Percentiles rank a stretch among this genome's conserved stretches.
phyloP scores from a whole-genome alignment of 225 moss, liverwort and hornwort species.

The Bryoerythrophyllum caledonicum region DNA sequence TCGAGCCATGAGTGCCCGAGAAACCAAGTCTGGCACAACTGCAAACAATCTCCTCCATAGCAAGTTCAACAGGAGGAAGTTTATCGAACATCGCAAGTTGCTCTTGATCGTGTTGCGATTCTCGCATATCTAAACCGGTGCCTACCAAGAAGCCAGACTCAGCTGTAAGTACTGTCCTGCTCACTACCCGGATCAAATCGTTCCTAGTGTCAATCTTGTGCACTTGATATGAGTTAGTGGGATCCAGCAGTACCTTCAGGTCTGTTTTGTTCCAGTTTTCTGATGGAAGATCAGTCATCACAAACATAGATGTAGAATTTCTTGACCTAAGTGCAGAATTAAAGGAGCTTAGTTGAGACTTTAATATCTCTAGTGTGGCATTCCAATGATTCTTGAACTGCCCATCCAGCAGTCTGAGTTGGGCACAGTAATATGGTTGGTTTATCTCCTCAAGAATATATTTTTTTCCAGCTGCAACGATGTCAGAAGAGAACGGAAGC shows the following conservation, averaged over 20 bases:
- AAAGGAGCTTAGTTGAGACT: conserved; percentile 24
- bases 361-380: conserved; percentile 32
- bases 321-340: no score
- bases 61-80: conserved; percentile 30
- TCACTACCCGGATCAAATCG: conserved; percentile 29
- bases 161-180: conserved; percentile 13
- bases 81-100: no score
- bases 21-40: conserved; percentile 61
- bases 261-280: no score
- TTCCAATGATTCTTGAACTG: conserved; percentile 53
- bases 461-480: conserved; percentile 28
- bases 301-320: conserved; percentile 31
- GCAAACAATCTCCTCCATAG: conserved; percentile 55
- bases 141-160: conserved; percentile 39
- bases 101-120: conserved; percentile 9
- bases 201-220: conserved; percentile 24
- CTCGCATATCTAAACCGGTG: neutral
- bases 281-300: conserved; percentile 47
- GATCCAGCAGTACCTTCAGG: conserved; percentile 20
- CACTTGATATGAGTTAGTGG: conserved; percentile 17
- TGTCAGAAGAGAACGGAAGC: conserved; percentile 26
- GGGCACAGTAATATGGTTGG: conserved; percentile 52
- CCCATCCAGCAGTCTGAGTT: conserved; percentile 54
- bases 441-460: conserved; percentile 6
- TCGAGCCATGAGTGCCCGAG: no score